Base-by-base conservation (phyloP, 805 yeast genomes). In the Ogataea haglerorum region DNA sequence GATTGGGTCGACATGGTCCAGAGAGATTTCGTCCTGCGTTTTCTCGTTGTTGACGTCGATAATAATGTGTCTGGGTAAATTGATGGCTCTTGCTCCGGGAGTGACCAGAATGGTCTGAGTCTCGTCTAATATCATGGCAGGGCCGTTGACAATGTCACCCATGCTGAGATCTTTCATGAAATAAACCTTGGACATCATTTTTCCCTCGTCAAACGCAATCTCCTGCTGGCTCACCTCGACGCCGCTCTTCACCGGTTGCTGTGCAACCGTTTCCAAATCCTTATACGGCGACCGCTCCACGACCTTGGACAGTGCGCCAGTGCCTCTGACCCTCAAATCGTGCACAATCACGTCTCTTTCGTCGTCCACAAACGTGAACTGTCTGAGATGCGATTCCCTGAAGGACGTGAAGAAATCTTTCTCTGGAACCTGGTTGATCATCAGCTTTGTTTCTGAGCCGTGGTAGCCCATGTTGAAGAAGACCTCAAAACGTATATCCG, bases 391-490 rank as follows among this genome's bases (percentile, higher is more conserved):
- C 33, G 65, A 62, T 10, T 63, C 64, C 25, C 73, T 60, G 53
- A 82, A 84, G 34, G 67, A 64, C 12, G 58, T 49, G 12, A 58
- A 52, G 49, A 71, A 75, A 21, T 66, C 64, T n/a, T 30, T 39
- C 5, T 51, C 59, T 10, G 38, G 27, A 30, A 50, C 58, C 34
- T 63, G 63, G 15, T 60, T 63, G 12, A 83, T 73, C 81, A 85
- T 80, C 47, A 87, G 60, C 33, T 82, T 78, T 3, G 95, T 82
- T 53, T 86, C 95, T 17, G 93, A 81, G 8, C 95, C 95, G 43
- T 75, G 76, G 57, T 82, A 87, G 52, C 90, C 73, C 72, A 86
- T 68, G 57, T 87, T 87, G 46, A 86, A 65, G 31, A 34, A 40
- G 17, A 40, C 35, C 13, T 40, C 43, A 17, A 59, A 47, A 2